A percentile compares a stretch with the other conserved stretches of the same genome.
Conservation (phyloP, 2,329 filamentous ascomycete genomes). For the Exophiala bonariae region DNA sequence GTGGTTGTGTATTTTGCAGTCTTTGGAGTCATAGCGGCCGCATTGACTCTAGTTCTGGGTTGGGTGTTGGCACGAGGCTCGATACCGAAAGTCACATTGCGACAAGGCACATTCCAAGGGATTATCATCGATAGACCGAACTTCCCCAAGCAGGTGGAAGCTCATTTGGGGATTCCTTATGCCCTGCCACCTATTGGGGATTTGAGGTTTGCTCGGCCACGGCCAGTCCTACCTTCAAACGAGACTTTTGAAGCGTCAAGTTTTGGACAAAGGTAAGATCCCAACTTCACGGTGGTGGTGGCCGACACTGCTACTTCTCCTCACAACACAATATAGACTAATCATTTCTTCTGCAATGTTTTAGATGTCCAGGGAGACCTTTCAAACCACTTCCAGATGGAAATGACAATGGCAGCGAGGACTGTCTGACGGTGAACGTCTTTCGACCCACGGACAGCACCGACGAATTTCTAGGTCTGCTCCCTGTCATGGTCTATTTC, state of each 20-base stretch:
- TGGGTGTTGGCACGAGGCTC: not conserved
- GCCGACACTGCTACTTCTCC: too few species aligned
- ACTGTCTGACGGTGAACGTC: conserved; percentile 28
- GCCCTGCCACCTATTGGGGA: conserved; percentile 48
- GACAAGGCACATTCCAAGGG: conserved; percentile 2
- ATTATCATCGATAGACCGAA: not conserved
- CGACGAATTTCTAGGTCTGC: not conserved
- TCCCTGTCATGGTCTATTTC: conserved; percentile 48
- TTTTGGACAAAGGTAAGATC: conserved; percentile 29
- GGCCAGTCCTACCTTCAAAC: conserved; percentile 29
- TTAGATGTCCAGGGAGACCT: conserved; percentile 8
- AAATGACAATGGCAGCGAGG: conserved; percentile 13
- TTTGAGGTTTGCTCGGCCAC: conserved; percentile 45
- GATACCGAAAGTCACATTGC: not conserved
- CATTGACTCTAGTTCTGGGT: too few species aligned
- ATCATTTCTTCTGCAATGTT: too few species aligned
- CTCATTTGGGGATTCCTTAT: conserved; percentile 52
- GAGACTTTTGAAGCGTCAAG: conserved; percentile 37
- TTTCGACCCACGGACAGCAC: conserved; percentile 12
- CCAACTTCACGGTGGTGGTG: too few species aligned
- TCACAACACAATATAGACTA: too few species aligned
- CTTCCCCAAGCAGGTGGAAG: conserved; percentile 25
- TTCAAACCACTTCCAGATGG: not conserved
- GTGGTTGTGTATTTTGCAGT: too few species aligned
- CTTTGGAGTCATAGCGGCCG: too few species aligned